Base-by-base conservation (phyloP, 495 filamentous ascomycete genomes). In the Neurospora terricola region DNA sequence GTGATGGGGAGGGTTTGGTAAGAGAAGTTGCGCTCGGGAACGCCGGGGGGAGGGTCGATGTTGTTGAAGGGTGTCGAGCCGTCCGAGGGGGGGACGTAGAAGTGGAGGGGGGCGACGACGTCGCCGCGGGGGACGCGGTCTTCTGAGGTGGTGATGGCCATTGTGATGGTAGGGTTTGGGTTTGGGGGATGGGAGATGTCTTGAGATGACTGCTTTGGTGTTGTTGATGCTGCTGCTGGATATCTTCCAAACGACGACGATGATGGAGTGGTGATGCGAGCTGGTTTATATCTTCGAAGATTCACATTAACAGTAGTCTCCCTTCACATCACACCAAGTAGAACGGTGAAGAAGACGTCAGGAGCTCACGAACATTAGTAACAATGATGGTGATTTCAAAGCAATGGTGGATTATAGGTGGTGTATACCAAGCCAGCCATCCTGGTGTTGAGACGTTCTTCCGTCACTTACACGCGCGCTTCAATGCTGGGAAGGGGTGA, bases 11-110 rank as follows among this genome's bases (percentile, higher is more conserved):
- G 75, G 73, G 71, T 85, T 80, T 69, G 77, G 77, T 77, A 85
- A 90, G 84, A 96, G 96, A 72, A 85, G 84, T 70, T 87, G 84
- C 0, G 89, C 87, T 48, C 86, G 75, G 72, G 88, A 54, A 85
- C 73, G 69, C 89, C 91, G 0, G 92, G 90, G 11, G 88, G 88
- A 5, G 77, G 69, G 73, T 91, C 89, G 79, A 94, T 91, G 80
- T 90, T 91, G 83, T 93, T 89, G 84, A 84, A 91, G 18, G 92
- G 92, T 3, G 73, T 77, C 23, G 86, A 84, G 80, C 88, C 88
- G 78, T 93, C 90, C 16, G 86, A 43, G 1, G 93, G 91, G 0
- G 88, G 84, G 2, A 69, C 37, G 81, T 90, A 93, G 88, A 93
- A 97, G 83, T 89, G 88, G 4, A 97, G 84, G 42, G 78, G 79